phyloP scores from a whole-genome alignment of 1,139 yeast species.

The Citeromyces hawaiiensis region DNA sequence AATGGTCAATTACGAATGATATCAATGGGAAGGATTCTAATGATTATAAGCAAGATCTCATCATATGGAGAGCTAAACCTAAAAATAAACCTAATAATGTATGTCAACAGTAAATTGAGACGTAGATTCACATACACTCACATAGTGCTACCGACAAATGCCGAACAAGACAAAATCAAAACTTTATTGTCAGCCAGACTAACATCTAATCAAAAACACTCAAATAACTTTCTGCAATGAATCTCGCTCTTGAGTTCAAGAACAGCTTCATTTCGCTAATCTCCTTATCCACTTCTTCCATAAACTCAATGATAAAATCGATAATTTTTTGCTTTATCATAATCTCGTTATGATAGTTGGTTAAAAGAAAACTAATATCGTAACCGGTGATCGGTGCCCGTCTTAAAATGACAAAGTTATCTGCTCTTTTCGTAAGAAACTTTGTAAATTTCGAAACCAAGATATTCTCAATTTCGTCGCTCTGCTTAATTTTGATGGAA shows the following conservation, averaged over 20 bases:
- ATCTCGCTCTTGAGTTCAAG: conserved; percentile 94
- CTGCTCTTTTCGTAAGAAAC: conserved; percentile 91
- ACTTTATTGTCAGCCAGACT: no score
- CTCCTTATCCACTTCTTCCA: conserved; percentile 99
- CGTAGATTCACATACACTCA: no score
- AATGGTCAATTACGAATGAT: no score
- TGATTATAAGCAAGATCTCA: no score
- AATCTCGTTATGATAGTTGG: conserved; percentile 90
- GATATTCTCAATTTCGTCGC: conserved; percentile 93
- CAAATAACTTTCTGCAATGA: conserved; percentile 89
- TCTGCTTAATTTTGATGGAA: conserved; percentile 87
- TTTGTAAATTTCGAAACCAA: conserved; percentile 89
- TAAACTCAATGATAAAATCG: conserved; percentile 91
- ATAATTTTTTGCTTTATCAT: conserved; percentile 93
- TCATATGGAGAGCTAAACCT: no score
- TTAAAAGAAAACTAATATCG: conserved; percentile 84
- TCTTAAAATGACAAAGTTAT: conserved; percentile 81
- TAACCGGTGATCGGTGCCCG: conserved; percentile 85
- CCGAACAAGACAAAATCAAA: no score
- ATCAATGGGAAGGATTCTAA: no score
- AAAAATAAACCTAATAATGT: no score
- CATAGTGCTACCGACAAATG: no score
- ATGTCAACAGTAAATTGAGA: no score
- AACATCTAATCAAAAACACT: conserved; percentile 50
- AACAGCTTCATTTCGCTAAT: conserved; percentile 97